phyloP scores from a whole-genome alignment of 2,329 filamentous ascomycete species.

The Aspergillus floridensis region DNA sequence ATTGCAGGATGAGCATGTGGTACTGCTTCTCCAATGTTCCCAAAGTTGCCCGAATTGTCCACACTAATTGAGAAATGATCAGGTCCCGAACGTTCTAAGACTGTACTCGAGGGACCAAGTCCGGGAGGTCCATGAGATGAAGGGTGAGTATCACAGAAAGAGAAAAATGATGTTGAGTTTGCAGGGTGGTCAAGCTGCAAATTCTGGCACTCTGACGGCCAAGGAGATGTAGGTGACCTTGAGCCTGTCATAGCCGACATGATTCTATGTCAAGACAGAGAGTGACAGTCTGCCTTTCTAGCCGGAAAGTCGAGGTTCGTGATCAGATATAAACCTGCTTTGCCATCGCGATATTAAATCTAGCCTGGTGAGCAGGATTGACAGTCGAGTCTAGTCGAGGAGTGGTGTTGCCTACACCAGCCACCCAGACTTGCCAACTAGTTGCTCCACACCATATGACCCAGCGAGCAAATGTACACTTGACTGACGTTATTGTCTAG shows the following conservation, averaged over 20 bases:
- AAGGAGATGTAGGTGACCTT: conserved; percentile 35
- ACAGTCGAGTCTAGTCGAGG: background rate
- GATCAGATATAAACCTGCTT: conserved; percentile 11
- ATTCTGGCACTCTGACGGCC: conserved; percentile 27
- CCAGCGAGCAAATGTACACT: background rate
- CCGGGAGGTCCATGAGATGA: conserved; percentile 23
- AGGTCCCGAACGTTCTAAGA: conserved; percentile 56
- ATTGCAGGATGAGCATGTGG: conserved; percentile 67
- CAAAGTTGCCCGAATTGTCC: conserved; percentile 58
- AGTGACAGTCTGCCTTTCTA: conserved; percentile 3
- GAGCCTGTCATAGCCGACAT: conserved; percentile 34
- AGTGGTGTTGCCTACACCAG: background rate
- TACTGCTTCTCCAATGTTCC: conserved; percentile 72
- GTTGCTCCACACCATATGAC: background rate
- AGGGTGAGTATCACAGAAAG: conserved; percentile 19
- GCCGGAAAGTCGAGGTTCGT: conserved; percentile 4
- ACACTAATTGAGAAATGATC: conserved; percentile 83
- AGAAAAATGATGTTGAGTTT: conserved; percentile 18
- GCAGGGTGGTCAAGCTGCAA: conserved; percentile 20
- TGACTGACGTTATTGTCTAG: background rate
- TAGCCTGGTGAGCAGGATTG: background rate
- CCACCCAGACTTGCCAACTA: background rate
- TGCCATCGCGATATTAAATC: conserved; percentile 17
- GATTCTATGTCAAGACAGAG: conserved; percentile 10
- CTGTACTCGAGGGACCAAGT: conserved; percentile 16